Evolutionary conservation across 768 basidiomycete genomes (phyloP), one percentile per base, ranked within the genome.

Genomic region (Neoboletus magnificus): DNA sequence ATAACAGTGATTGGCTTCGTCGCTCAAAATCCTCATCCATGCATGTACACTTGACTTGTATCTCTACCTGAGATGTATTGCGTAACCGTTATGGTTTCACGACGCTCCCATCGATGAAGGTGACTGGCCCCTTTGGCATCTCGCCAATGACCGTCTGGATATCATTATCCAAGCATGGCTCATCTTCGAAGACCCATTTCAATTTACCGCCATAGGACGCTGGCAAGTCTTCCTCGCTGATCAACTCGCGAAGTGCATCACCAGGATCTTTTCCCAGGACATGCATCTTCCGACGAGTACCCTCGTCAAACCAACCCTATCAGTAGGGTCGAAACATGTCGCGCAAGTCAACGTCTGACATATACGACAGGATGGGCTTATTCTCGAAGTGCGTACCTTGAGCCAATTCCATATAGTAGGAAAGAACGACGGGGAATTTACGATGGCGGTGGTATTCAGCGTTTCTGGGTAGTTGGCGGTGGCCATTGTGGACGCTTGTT

Each of bases 381-480:
- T 33, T 30, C 37, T 40, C 33, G 7, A 9, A 13, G 4, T 20
- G 56, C 73, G 39, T 55, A 84, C 86, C 76, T 89, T 90, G 66
- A 93, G 78, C 91, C 91, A 93, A 32, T 78, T 79, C 91, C 91
- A 93, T 11, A 93, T 76, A 2, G 85, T 89, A 3, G 86, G 82
- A 70, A 93, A 93, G 76, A 91, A 93, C 0, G 82, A 75, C 0
- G 92, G 91, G 0, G 89, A 84, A 60, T 93, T 92, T 51, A 93
- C 84, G 51, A 93, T 71, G 12, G 78, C 84, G 61, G 86, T 81
- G 35, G 79, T 77, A 61, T 79, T 74, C 40, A 91, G 74, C 0
- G 89, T 90, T 69, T 93, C 91, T 1, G 91, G 89, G 66, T 92
- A 92, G 62, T 91, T 86, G 9, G 87, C 87, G 0, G 87, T 89